Evolutionary conservation across 2,329 filamentous ascomycete genomes (phyloP).

Genomic region (Colletotrichum sojae): DNA sequence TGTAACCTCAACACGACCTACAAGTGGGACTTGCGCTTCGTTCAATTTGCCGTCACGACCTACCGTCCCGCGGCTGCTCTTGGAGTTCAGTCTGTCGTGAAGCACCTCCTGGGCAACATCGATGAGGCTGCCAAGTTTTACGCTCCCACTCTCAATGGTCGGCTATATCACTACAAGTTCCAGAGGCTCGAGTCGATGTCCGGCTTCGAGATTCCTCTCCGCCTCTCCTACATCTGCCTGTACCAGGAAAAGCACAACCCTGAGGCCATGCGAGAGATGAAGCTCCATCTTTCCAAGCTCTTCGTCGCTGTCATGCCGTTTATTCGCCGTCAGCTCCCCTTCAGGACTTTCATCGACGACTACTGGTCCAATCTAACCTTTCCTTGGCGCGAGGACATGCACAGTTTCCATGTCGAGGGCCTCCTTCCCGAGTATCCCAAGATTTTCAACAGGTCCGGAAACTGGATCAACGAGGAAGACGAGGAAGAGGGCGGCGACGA

Average conservation of each 20-base stretch:
- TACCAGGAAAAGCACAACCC: conserved; percentile 27
- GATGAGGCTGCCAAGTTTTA: conserved; percentile 2
- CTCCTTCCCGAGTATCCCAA: conserved; percentile 24
- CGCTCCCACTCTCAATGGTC: conserved; percentile 9
- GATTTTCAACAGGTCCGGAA: conserved; percentile 15
- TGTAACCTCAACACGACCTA: conserved; percentile 27
- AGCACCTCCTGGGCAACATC: conserved; percentile 27
- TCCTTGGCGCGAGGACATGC: conserved; percentile 38
- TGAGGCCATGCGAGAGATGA: conserved; percentile 29
- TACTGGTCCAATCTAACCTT: conserved; percentile 32
- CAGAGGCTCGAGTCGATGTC: conserved; percentile 9
- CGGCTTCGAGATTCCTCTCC: conserved; percentile 31
- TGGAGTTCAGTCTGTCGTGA: conserved; percentile 45
- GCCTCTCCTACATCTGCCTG: conserved; percentile 24
- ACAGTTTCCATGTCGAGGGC: conserved; percentile 27
- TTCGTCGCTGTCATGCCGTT: conserved; percentile 31
- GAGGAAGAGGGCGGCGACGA: not conserved
- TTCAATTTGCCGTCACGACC: conserved; percentile 51
- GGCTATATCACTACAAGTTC: conserved; percentile 35
- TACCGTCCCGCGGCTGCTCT: conserved; percentile 51
- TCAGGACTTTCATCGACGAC: conserved; percentile 5
- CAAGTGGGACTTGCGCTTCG: conserved; percentile 47
- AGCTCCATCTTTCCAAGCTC: conserved; percentile 26
- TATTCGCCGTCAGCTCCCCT: conserved; percentile 22
- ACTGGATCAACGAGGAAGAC: conserved; percentile 21